These are phyloP conservation scores for Viola pubescens DNA, from an alignment of 441 rosid genomes.

Conservation along the genomic window DNA sequence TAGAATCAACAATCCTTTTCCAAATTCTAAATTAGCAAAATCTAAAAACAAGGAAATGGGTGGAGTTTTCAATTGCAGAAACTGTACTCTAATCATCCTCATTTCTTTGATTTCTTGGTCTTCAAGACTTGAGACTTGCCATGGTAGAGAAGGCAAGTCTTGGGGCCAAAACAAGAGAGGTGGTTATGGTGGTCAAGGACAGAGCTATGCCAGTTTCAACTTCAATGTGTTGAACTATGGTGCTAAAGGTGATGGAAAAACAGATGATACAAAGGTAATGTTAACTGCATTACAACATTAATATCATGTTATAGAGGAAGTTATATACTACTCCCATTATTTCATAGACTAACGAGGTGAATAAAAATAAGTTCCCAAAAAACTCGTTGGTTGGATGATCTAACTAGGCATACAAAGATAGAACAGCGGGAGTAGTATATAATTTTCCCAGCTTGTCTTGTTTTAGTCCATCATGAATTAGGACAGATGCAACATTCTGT, in stretches of 20 bases:
- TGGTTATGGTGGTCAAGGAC: conserved; percentile 4
- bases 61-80: conserved; percentile 19
- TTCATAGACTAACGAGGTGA: too few species aligned
- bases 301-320: not conserved
- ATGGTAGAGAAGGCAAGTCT: conserved; percentile 38
- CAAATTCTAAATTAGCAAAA: not conserved
- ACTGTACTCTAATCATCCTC: conserved; percentile 17
- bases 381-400: too few species aligned
- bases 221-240: conserved; percentile 64
- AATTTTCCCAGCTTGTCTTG: too few species aligned
- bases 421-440: too few species aligned
- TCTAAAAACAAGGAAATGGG: not conserved
- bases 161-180: conserved; percentile 20
- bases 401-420: too few species aligned
- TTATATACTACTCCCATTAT: too few species aligned
- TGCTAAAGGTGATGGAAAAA: conserved; percentile 73
- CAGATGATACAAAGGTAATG: conserved; percentile 80
- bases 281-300: not conserved
- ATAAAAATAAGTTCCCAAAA: too few species aligned
- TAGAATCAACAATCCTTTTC: too few species aligned
- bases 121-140: conserved; percentile 30
- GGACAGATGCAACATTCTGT: too few species aligned
- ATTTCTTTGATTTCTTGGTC: conserved; percentile 24
- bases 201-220: conserved; percentile 18
- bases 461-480: too few species aligned